Conservation (phyloP, 345 rosid species). For the Eucalyptus tenuipes region DNA sequence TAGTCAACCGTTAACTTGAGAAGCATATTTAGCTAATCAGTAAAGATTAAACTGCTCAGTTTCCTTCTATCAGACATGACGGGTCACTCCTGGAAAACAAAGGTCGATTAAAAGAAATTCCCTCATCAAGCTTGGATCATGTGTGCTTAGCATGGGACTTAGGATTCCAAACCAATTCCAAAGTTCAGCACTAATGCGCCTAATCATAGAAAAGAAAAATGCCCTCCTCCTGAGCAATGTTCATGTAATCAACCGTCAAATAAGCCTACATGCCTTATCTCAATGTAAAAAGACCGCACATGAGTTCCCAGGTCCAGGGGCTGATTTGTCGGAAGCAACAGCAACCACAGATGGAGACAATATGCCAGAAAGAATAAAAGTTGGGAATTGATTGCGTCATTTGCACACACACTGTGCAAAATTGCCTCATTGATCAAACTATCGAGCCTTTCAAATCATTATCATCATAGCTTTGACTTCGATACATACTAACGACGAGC, state of each 20-base stretch:
- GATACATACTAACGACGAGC: not conserved
- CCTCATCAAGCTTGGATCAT: not conserved
- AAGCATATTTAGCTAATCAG: not conserved
- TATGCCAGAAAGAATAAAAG: not conserved
- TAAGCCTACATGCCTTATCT: not conserved
- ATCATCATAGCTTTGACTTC: accelerated
- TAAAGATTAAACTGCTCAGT: not conserved
- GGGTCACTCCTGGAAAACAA: not conserved
- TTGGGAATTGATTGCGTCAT: not conserved
- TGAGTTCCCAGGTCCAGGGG: not conserved
- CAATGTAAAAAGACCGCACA: not conserved
- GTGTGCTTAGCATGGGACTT: not conserved
- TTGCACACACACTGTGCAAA: not conserved
- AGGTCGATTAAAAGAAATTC: not conserved
- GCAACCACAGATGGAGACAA: not conserved
- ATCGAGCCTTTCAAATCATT: not conserved
- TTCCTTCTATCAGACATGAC: not conserved
- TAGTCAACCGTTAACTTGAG: not conserved
- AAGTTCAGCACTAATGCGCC: not conserved
- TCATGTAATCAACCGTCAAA: not conserved
- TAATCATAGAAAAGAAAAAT: not conserved
- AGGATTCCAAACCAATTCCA: not conserved
- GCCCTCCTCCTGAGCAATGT: not conserved
- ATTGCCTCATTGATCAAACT: not conserved
- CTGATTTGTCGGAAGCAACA: not conserved